Conservation (phyloP, 257 asterid species). For the Mitragyna speciosa region DNA sequence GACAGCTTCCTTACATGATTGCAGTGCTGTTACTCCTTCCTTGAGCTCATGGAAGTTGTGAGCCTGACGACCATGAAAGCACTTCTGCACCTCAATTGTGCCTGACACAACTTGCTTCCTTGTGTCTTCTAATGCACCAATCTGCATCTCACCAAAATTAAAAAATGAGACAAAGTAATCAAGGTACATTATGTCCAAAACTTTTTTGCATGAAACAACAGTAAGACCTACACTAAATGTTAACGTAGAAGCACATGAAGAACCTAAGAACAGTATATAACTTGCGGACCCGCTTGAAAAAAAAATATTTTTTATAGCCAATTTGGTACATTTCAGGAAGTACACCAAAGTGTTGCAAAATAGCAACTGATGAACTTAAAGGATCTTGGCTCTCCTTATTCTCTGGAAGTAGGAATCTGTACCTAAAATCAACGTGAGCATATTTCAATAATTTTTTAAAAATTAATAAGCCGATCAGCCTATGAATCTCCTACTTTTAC, state of each 20-base stretch:
- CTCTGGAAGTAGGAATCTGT: conserved; percentile 56
- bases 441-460: conserved; percentile 14
- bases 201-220: not conserved
- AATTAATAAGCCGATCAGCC: conserved; percentile 19
- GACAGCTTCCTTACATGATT: conserved; percentile 63
- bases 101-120: conserved; percentile 71
- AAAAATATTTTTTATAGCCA: conserved; percentile 75
- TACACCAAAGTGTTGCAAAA: conserved; percentile 68
- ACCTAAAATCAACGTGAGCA: conserved; percentile 54
- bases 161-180: conserved; percentile 9
- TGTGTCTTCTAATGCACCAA: conserved; percentile 68
- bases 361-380: conserved; percentile 64
- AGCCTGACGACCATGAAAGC: conserved; percentile 53
- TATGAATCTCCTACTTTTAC: conserved; percentile 31
- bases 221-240: not conserved
- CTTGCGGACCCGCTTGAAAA: conserved; percentile 81
- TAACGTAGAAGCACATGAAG: not conserved
- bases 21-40: conserved; percentile 59
- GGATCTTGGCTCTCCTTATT: conserved; percentile 59
- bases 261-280: conserved; percentile 8
- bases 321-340: conserved; percentile 84
- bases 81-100: conserved; percentile 66
- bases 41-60: conserved; percentile 60
- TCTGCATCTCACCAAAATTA: conserved; percentile 44
- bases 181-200: not conserved